Conservation (phyloP, 2,329 filamentous ascomycete species). For the Cladosporium phlei region DNA sequence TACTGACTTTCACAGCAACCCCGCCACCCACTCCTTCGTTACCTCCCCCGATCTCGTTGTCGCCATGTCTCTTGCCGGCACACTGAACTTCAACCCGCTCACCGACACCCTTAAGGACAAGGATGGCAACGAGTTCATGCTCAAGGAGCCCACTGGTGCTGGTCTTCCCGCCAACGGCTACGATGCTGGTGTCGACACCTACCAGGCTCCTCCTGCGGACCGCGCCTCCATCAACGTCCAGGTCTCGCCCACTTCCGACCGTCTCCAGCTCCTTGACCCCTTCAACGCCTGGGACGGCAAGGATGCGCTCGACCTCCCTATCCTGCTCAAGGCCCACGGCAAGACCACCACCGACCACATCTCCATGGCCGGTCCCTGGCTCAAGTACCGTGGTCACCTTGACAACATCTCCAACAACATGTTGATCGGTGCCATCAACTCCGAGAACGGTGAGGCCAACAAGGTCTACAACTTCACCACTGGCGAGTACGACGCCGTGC, state of each 20-base stretch:
- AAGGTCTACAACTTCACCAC: constrained; percentile 89
- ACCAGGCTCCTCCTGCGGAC: constrained; percentile 87
- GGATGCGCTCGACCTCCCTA: constrained; percentile 76
- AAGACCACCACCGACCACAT: constrained; percentile 65
- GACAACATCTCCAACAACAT: constrained; percentile 99
- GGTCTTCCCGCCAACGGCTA: constrained; percentile 79
- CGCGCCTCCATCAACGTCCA: constrained; percentile 68
- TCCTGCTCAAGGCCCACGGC: constrained; percentile 92
- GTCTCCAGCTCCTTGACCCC: constrained; percentile 84
- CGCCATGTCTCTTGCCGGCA: constrained; percentile 76
- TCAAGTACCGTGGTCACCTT: constrained; percentile 97
- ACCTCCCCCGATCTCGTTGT: constrained; percentile 87
- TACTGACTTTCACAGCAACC: constrained; percentile 68
- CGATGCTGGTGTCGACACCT: constrained; percentile 87
- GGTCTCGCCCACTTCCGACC: constrained; percentile 84
- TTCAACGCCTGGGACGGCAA: constrained; percentile 90
- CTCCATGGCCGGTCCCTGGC: constrained; percentile 79
- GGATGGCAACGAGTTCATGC: constrained; percentile 92
- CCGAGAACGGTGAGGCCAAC: constrained; percentile 94
- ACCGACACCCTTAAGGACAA: constrained; percentile 89
- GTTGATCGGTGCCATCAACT: constrained; percentile 95
- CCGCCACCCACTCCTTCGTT: constrained; percentile 89
- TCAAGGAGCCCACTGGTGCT: constrained; percentile 72
- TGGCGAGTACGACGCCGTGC: constrained; percentile 80
- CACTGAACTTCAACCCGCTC: constrained; percentile 89